Percentiles rank a stretch among this genome's conserved stretches.
Conservation (phyloP, 768 basidiomycete genomes). For the Bullera alba region DNA sequence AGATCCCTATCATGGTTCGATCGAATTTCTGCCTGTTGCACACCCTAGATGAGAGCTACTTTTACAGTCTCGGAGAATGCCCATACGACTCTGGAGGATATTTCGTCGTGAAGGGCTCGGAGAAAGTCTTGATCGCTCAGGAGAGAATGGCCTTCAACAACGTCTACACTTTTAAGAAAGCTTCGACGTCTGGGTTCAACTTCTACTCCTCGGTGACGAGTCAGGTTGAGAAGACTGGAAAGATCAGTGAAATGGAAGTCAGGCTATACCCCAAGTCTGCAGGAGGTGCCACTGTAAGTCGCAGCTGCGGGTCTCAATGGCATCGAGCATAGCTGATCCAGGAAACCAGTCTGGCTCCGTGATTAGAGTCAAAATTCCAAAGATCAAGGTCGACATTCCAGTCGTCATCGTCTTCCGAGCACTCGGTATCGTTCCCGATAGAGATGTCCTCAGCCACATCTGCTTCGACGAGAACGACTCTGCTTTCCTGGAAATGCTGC, state of each 20-base stretch:
- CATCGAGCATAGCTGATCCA: background rate
- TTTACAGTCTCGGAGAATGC: slow-evolving; percentile 92
- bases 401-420: slow-evolving; percentile 99
- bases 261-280: slow-evolving; percentile 88
- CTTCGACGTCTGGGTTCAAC: slow-evolving; percentile 83
- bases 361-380: slow-evolving; percentile 94
- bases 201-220: slow-evolving; percentile 87
- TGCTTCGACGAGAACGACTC: slow-evolving; percentile 96
- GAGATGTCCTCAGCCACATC: slow-evolving; percentile 95
- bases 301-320: slow-evolving; percentile 41
- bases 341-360: slow-evolving; percentile 50
- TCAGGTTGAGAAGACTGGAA: slow-evolving; percentile 95
- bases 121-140: slow-evolving; percentile 99
- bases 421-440: slow-evolving; percentile 92
- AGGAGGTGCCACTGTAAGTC: slow-evolving; percentile 57
- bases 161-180: slow-evolving; percentile 98
- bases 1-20: slow-evolving; percentile 98
- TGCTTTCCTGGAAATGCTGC: slow-evolving; percentile 95
- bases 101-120: slow-evolving; percentile 98
- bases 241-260: slow-evolving; percentile 95
- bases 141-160: slow-evolving; percentile 99
- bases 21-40: slow-evolving; percentile 90
- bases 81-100: slow-evolving; percentile 97
- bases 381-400: slow-evolving; percentile 96
- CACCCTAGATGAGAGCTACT: slow-evolving; percentile 66